phyloP scores from a whole-genome alignment of 2,329 filamentous ascomycete species.

The Ceratocystis lukuohia region DNA sequence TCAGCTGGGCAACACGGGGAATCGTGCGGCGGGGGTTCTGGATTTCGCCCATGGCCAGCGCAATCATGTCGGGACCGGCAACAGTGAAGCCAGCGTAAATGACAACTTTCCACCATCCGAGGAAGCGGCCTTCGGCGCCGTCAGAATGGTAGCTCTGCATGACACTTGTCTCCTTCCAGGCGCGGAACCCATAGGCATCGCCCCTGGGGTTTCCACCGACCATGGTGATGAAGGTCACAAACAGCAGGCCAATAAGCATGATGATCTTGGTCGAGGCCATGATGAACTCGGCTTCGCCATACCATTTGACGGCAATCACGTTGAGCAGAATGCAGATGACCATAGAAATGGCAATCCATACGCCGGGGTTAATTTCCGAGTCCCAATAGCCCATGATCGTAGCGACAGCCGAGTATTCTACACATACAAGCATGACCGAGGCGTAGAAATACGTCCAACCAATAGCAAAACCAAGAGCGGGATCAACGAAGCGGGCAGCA shows the following conservation, averaged over 20 bases:
- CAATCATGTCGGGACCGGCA: slow-evolving; percentile 53
- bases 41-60: slow-evolving; percentile 43
- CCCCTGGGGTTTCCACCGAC: slow-evolving; percentile 50
- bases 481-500: slow-evolving; percentile 41
- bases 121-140: slow-evolving; percentile 46
- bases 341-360: slow-evolving; percentile 37
- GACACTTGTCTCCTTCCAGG: slow-evolving; percentile 32
- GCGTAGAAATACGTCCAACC: slow-evolving; percentile 40
- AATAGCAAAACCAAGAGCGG: slow-evolving; percentile 43
- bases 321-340: slow-evolving; percentile 35
- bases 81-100: slow-evolving; percentile 58
- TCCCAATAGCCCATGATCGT: slow-evolving; percentile 35
- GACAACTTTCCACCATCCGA: slow-evolving; percentile 42
- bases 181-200: slow-evolving; percentile 51
- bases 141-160: slow-evolving; percentile 27
- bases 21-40: slow-evolving; percentile 52
- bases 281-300: slow-evolving; percentile 36
- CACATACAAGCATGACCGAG: slow-evolving; percentile 33
- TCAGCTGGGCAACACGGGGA: slow-evolving; percentile 56
- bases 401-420: slow-evolving; percentile 33
- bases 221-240: slow-evolving; percentile 55
- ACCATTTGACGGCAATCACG: slow-evolving; percentile 33
- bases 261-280: slow-evolving; percentile 43
- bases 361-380: slow-evolving; percentile 32
- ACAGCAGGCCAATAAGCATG: slow-evolving; percentile 40